Percentiles rank a stretch among this genome's conserved stretches.
phyloP scores from a whole-genome alignment of 768 basidiomycete genomes.

The Floccularia luteovirens region DNA sequence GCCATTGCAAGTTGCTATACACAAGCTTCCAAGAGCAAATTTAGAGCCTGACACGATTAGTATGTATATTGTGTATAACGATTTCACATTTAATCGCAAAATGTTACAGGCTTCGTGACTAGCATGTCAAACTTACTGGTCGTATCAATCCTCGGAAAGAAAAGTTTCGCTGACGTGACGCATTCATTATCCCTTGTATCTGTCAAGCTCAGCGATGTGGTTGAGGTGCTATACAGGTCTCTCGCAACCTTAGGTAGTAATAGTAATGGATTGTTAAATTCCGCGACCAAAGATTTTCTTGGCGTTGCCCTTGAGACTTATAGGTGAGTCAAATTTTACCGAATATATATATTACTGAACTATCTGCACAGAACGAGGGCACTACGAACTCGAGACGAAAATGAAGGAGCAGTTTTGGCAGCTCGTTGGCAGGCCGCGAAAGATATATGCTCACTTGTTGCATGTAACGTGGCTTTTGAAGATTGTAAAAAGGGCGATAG shows the following conservation, averaged over 20 bases:
- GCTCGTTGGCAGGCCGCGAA: constrained; percentile 55
- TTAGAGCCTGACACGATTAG: constrained; percentile 2
- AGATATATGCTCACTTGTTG: constrained; percentile 57
- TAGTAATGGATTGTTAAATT: constrained; percentile 26
- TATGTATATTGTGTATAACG: constrained; percentile 18
- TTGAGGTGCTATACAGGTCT: constrained; percentile 37
- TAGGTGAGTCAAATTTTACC: constrained; percentile 24
- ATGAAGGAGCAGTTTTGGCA: constrained; percentile 31
- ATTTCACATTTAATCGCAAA: too few relatives aligned
- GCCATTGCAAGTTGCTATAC: constrained; percentile 29
- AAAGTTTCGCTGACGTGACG: constrained; percentile 51
- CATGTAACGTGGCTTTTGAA: constrained; percentile 58
- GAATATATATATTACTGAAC: neutral
- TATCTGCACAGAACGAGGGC: constrained; percentile 12
- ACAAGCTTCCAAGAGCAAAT: constrained; percentile 32
- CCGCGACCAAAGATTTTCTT: constrained; percentile 34
- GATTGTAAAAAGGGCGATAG: constrained; percentile 52
- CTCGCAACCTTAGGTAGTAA: constrained; percentile 38
- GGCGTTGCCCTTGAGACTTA: constrained; percentile 43
- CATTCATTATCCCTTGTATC: constrained; percentile 42
- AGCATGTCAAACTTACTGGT: neutral
- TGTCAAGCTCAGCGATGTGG: constrained; percentile 30
- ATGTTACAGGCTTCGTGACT: too few relatives aligned
- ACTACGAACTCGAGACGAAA: constrained; percentile 14
- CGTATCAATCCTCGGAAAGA: constrained; percentile 41